A percentile compares a stretch with the other conserved stretches of the same genome.
These are phyloP conservation scores for Funneliformis caledonium DNA, from an alignment of 371 early-diverging fungal genomes.

Conservation along the genomic window DNA sequence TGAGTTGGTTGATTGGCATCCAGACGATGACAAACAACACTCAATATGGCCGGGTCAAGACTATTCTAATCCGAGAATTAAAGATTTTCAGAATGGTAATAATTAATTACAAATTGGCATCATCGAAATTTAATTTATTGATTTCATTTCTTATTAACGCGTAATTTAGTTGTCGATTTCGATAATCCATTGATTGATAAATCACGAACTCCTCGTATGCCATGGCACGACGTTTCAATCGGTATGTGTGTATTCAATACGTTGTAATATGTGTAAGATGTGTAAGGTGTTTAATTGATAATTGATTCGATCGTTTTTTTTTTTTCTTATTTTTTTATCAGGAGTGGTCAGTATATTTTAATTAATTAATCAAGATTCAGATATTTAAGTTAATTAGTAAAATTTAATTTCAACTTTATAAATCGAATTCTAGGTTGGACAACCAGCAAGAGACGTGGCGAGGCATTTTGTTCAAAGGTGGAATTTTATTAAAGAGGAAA, in stretches of 20 bases:
- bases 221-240: conserved; percentile 94
- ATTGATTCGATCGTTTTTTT: conserved; percentile 27
- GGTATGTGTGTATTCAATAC: conserved; percentile 57
- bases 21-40: conserved; percentile 50
- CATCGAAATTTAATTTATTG: not conserved
- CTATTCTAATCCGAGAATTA: conserved; percentile 90
- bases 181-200: conserved; percentile 58
- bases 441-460: conserved; percentile 81
- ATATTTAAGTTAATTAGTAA: too few species aligned
- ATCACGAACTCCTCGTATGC: conserved; percentile 75
- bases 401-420: not conserved
- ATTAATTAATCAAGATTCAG: too few species aligned
- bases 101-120: not conserved
- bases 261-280: conserved; percentile 7
- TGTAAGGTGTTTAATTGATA: not conserved
- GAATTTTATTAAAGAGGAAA: conserved; percentile 82
- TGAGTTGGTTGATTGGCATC: conserved; percentile 73
- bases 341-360: not conserved
- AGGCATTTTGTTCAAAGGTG: conserved; percentile 93
- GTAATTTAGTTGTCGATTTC: conserved; percentile 54
- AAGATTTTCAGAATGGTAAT: conserved; percentile 82
- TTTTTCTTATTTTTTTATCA: not conserved
- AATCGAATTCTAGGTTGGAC: conserved; percentile 58
- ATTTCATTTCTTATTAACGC: not conserved
- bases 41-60: conserved; percentile 85